These are phyloP conservation scores for Ambrosia hybrid DNA, from an alignment of 140 eudicot species.

Conservation along the genomic window DNA sequence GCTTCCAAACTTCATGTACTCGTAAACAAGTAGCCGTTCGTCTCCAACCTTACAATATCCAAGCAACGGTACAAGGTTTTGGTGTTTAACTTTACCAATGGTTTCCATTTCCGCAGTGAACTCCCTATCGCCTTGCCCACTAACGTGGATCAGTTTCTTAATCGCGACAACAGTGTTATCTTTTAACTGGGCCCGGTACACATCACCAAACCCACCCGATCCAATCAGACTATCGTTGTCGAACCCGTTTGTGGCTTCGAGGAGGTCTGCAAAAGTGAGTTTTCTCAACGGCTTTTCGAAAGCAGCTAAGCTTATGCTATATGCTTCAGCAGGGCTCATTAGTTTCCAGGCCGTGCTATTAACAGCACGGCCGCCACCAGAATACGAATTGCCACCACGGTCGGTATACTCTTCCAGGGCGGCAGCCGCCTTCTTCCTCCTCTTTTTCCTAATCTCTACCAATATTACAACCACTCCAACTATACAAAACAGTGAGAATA, in stretches of 20 bases:
- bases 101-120: conserved; percentile 99
- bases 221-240: conserved; percentile 72
- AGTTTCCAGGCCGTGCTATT: conserved; percentile 68
- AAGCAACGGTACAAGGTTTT: conserved; percentile 83
- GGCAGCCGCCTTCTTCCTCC: conserved; percentile 71
- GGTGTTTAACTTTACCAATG: conserved; percentile 83
- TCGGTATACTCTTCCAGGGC: conserved; percentile 74
- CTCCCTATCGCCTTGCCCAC: conserved; percentile 97
- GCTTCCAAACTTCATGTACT: conserved; percentile 94
- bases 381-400: conserved; percentile 48
- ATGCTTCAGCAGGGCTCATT: conserved; percentile 73
- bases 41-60: conserved; percentile 97
- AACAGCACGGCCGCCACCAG: conserved; percentile 43
- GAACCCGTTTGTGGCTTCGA: conserved; percentile 91
- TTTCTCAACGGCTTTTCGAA: conserved; percentile 82
- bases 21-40: conserved; percentile 83
- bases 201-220: conserved; percentile 97
- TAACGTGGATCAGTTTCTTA: conserved; percentile 85
- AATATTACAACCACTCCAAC: conserved; percentile 61
- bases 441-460: conserved; percentile 61
- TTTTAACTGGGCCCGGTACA: conserved; percentile 82
- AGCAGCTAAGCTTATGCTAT: conserved; percentile 76
- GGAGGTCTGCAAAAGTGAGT: conserved; percentile 93
- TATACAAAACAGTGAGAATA: conserved; percentile 82
- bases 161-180: conserved; percentile 85